A percentile compares a stretch with the other conserved stretches of the same genome.
phyloP scores from a whole-genome alignment of 768 basidiomycete genomes.

The Lentinula lateritia region DNA sequence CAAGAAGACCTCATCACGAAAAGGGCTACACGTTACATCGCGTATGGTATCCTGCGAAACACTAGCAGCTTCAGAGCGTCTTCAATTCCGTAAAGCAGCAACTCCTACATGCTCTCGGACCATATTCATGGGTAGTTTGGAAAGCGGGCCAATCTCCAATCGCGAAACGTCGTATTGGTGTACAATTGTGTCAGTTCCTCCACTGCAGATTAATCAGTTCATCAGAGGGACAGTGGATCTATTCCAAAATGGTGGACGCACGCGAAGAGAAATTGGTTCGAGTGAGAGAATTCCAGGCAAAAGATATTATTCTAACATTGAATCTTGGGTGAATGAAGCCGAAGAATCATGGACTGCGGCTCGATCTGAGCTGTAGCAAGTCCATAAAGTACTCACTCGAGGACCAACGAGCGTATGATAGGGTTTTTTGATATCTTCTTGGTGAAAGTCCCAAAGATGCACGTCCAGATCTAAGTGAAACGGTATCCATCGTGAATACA shows the following conservation, averaged over 20 bases:
- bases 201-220: conserved; percentile 28
- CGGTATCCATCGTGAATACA: neutral
- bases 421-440: conserved; percentile 45
- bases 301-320: conserved; percentile 61
- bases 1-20: conserved; percentile 61
- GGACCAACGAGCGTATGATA: conserved; percentile 41
- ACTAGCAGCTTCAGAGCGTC: neutral
- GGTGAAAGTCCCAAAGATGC: conserved; percentile 63
- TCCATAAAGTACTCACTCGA: conserved; percentile 22
- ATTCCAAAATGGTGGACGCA: conserved; percentile 27
- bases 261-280: conserved; percentile 61
- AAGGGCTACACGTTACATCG: conserved; percentile 59
- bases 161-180: conserved; percentile 49
- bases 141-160: conserved; percentile 17
- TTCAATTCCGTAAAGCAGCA: conserved; percentile 10
- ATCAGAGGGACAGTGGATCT: neutral
- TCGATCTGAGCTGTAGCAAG: neutral
- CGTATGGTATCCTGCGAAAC: conserved; percentile 56
- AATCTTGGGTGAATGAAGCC: conserved; percentile 9
- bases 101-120: conserved; percentile 4
- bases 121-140: neutral
- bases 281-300: conserved; percentile 63
- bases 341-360: neutral
- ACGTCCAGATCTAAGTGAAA: conserved; percentile 42
- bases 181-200: conserved; percentile 46